Evolutionary conservation across 2,329 filamentous ascomycete genomes (phyloP), one percentile per base, ranked within the genome.

Genomic region (Hysterium pulicare): DNA sequence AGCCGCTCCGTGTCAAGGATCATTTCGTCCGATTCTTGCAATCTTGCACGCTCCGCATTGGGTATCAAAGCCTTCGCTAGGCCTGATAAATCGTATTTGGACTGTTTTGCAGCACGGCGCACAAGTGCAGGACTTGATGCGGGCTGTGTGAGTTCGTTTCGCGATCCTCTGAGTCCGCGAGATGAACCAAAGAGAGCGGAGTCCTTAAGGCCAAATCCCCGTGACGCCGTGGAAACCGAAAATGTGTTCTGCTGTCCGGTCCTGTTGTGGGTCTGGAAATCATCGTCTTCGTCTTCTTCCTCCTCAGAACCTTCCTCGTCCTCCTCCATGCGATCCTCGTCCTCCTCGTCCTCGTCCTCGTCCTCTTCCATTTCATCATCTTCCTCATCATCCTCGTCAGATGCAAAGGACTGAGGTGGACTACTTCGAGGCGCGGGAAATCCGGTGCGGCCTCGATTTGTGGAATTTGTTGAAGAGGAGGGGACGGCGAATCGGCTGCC

Each of bases 1-100:
- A 88, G 68, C 30, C 81, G 76, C 61, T 96, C 90, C 9, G 87
- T 94, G 37, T 79, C 75, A 24, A 94, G 69, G 34, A 96, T 81
- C 16, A 95, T 66, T 34, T 83, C 75, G 46, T 84, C 81, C 1
- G 83, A 72, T 66, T 96, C 91, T 4, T 74, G 74, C 34, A 94
- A 71, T 15, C 68, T 57, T 1, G 86, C 80, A 24, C 78, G 71
- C 26, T 77, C 77, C 33, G 67, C 75, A 64, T 61, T 79, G 61
- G 64, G 71, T 61, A 73, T 83, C 8, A 90, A 67, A 47, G 84
- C 83, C 60, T 84, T 86, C 22, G 87, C 87, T 45, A 95, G 81
- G 5, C 78, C 72, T 3, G 82, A 77, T 57, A 89, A 86, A 33
- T 81, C 79, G 39, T 83, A 82, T 7, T 81, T 76, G 36, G 76